These are phyloP conservation scores for Thymus quinquecostatus DNA, from an alignment of 257 asterid genomes.

Conservation along the genomic window DNA sequence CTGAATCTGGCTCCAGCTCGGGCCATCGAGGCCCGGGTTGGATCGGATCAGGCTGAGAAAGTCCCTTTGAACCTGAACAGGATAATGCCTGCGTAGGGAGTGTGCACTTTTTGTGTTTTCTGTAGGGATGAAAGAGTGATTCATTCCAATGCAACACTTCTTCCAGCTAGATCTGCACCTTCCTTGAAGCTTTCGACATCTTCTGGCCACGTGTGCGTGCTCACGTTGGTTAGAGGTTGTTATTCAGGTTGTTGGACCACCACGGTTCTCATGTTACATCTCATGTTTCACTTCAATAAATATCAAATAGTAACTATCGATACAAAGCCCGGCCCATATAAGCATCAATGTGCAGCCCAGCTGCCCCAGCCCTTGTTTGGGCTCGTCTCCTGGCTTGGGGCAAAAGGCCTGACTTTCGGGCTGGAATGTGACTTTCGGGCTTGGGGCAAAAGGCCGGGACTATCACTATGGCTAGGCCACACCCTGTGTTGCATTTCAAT, in stretches of 20 bases:
- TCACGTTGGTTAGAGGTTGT: neutral
- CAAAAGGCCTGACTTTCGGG: too few species aligned
- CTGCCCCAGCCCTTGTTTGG: too few species aligned
- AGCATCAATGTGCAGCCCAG: too few species aligned
- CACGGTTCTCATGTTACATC: neutral
- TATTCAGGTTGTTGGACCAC: neutral
- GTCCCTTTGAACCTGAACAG: constrained; percentile 99
- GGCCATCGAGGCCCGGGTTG: constrained; percentile 39
- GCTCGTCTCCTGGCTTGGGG: too few species aligned
- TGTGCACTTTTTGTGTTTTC: constrained; percentile 61
- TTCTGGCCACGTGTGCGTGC: neutral
- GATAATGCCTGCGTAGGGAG: constrained; percentile 99
- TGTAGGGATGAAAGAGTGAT: constrained; percentile 55
- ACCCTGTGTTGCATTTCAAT: too few species aligned
- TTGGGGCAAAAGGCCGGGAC: too few species aligned
- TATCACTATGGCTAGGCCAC: too few species aligned
- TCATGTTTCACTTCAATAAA: neutral
- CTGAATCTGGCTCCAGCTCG: constrained; percentile 56
- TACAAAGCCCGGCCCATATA: too few species aligned
- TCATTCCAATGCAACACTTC: neutral
- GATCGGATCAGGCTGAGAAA: constrained; percentile 88
- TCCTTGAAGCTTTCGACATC: constrained; percentile 15
- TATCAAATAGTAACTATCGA: too few species aligned
- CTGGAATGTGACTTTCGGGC: too few species aligned
- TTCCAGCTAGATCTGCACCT: constrained; percentile 23